Conservation (phyloP, 352 stramenopile genomes). For the Pythium brassicae region DNA sequence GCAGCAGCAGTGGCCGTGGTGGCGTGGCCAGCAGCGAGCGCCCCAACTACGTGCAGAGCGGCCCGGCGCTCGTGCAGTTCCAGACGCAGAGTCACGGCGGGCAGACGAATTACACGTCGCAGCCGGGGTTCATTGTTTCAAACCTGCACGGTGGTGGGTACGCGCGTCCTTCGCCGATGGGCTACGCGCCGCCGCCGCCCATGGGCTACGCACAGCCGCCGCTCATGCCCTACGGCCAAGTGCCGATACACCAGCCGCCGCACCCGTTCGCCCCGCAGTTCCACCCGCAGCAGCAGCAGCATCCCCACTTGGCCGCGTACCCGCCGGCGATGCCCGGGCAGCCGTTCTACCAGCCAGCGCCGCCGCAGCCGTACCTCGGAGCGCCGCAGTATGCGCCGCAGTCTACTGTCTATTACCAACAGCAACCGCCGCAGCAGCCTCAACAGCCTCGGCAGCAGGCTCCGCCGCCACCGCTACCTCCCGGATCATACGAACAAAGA, state of each 20-base stretch:
- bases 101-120: slow-evolving; percentile 43
- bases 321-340: slow-evolving; percentile 1
- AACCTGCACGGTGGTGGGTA: slow-evolving; percentile 27
- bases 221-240: slow-evolving; percentile 19
- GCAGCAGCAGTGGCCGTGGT: slow-evolving; percentile 8
- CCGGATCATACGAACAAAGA: slow-evolving; percentile 25
- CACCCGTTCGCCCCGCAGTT: slow-evolving; percentile 21
- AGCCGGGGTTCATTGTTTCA: slow-evolving; percentile 22
- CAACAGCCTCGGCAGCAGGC: slow-evolving; percentile 21
- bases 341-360: slow-evolving; percentile 7
- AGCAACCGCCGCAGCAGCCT: slow-evolving; percentile 7
- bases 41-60: slow-evolving; percentile 11
- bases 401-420: slow-evolving; percentile 4
- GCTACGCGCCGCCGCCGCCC: slow-evolving; percentile 19
- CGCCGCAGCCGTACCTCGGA: slow-evolving; percentile 17
- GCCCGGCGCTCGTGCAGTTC: slow-evolving; percentile 13
- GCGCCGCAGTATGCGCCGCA: slow-evolving; percentile 16
- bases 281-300: slow-evolving; percentile 11
- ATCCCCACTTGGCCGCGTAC: slow-evolving; percentile 12
- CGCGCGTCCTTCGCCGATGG: slow-evolving; percentile 18
- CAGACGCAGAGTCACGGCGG: slow-evolving; percentile 42
- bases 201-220: slow-evolving; percentile 17
- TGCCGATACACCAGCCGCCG: slow-evolving; percentile 23
- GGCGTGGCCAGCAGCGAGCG: slow-evolving; percentile 9
- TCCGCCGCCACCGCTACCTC: slow-evolving; percentile 25